These are phyloP conservation scores for Colletotrichum destructivum DNA, from an alignment of 2,329 filamentous ascomycete species.

Conservation along the genomic window DNA sequence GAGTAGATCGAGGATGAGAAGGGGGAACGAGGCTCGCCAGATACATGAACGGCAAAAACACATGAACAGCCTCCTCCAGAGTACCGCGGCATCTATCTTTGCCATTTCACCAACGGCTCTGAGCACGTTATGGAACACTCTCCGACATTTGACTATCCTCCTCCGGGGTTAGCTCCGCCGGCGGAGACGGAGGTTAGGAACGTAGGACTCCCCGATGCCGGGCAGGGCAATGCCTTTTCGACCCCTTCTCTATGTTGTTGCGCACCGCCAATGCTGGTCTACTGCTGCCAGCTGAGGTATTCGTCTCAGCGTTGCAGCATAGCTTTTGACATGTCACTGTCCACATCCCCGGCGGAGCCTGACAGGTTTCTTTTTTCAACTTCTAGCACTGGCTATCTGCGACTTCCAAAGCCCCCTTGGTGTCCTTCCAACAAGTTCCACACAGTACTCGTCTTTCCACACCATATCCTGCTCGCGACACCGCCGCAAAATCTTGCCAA, in stretches of 20 bases:
- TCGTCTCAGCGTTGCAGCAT: conserved; percentile 14
- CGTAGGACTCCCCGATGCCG: conserved; percentile 30
- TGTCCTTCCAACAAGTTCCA: conserved; percentile 21
- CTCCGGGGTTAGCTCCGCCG: conserved; percentile 22
- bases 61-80: conserved; percentile 2
- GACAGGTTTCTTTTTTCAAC: conserved; percentile 23
- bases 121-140: not conserved
- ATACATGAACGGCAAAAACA: conserved; percentile 15
- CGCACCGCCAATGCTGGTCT: conserved; percentile 6
- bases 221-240: conserved; percentile 5
- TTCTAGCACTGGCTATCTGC: conserved; percentile 35
- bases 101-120: conserved; percentile 4
- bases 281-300: conserved; percentile 14
- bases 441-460: conserved; percentile 4
- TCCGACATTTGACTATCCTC: conserved; percentile 13
- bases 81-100: conserved; percentile 15
- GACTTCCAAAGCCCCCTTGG: conserved; percentile 17
- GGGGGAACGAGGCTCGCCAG: not conserved
- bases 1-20: not conserved
- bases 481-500: conserved; percentile 1
- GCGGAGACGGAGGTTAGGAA: conserved; percentile 23
- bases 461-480: not conserved
- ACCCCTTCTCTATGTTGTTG: conserved; percentile 21
- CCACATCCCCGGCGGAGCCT: conserved; percentile 19
- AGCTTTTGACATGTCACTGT: conserved; percentile 33